A percentile compares a stretch with the other conserved stretches of the same genome.
Evolutionary conservation across 805 yeast species (phyloP).

Genomic region (Candida arabinofermentans): DNA sequence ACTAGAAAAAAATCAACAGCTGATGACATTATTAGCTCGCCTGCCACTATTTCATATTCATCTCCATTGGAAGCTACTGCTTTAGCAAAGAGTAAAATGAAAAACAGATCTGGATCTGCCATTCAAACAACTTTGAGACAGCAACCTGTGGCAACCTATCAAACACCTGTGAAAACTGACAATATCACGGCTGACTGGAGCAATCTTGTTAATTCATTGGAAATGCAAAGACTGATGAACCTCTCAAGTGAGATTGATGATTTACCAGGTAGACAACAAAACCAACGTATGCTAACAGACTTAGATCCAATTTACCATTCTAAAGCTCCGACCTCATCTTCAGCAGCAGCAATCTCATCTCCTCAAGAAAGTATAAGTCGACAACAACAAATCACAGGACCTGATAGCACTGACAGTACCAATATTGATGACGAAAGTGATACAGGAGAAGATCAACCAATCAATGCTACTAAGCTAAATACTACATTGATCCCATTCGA

Average conservation of each 20-base stretch:
- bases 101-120: conserved; percentile 1
- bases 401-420: background rate
- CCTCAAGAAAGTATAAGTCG: conserved; percentile 1
- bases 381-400: background rate
- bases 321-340: background rate
- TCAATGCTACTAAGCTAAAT: conserved; percentile 48
- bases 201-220: background rate
- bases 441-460: conserved; percentile 33
- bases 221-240: background rate
- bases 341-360: background rate
- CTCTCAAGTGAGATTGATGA: conserved; percentile 4
- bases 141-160: background rate
- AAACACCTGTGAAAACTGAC: background rate
- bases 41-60: conserved; percentile 4
- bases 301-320: conserved; percentile 23
- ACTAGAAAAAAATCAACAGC: conserved; percentile 5
- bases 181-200: background rate
- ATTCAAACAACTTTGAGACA: background rate
- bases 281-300: conserved; percentile 23
- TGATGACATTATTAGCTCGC: conserved; percentile 5
- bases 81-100: conserved; percentile 4
- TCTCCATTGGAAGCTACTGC: conserved; percentile 12
- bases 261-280: conserved; percentile 10
- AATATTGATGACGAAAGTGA: conserved; percentile 7
- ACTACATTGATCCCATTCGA: conserved; percentile 52